phyloP scores from a whole-genome alignment of 2,329 filamentous ascomycete species.

The Bipolaris sorokiniana region DNA sequence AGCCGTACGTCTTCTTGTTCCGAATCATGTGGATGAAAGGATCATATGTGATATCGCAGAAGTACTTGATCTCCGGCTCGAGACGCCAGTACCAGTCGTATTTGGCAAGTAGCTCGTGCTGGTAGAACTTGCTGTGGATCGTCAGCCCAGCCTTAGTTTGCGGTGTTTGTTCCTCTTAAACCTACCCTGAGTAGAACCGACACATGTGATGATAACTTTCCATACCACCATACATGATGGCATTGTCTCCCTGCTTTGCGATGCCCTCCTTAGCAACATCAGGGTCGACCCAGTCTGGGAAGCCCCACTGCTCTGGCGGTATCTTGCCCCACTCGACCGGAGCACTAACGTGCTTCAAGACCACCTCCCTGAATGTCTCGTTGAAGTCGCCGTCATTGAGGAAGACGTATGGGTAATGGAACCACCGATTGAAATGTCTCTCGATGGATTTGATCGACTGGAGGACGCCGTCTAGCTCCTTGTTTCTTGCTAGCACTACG shows the following conservation, averaged over 20 bases:
- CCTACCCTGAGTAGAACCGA: conserved; percentile 95
- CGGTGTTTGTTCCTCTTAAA: background rate
- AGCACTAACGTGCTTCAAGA: conserved; percentile 87
- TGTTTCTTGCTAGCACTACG: conserved; percentile 92
- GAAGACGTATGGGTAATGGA: conserved; percentile 97
- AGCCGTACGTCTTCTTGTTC: conserved; percentile 96
- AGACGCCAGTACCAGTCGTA: conserved; percentile 99
- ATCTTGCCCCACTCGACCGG: conserved; percentile 94
- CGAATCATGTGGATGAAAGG: conserved; percentile 96
- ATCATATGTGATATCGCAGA: conserved; percentile 99
- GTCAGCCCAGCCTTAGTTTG: conserved; percentile 20
- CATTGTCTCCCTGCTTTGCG: conserved; percentile 91
- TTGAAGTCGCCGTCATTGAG: conserved; percentile 98
- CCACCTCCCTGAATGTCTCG: conserved; percentile 84
- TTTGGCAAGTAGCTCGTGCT: conserved; percentile 90
- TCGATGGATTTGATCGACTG: conserved; percentile 98
- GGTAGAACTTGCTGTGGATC: conserved; percentile 81
- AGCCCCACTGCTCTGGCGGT: conserved; percentile 90
- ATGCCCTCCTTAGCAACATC: conserved; percentile 96
- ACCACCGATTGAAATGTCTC: conserved; percentile 98
- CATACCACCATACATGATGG: conserved; percentile 99
- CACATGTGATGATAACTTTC: conserved; percentile 99
- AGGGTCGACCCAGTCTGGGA: conserved; percentile 92
- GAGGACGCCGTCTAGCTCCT: conserved; percentile 93
- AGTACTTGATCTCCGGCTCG: conserved; percentile 99